phyloP scores from a whole-genome alignment of 352 stramenopile genomes.

The Phytophthora boehmeriae region DNA sequence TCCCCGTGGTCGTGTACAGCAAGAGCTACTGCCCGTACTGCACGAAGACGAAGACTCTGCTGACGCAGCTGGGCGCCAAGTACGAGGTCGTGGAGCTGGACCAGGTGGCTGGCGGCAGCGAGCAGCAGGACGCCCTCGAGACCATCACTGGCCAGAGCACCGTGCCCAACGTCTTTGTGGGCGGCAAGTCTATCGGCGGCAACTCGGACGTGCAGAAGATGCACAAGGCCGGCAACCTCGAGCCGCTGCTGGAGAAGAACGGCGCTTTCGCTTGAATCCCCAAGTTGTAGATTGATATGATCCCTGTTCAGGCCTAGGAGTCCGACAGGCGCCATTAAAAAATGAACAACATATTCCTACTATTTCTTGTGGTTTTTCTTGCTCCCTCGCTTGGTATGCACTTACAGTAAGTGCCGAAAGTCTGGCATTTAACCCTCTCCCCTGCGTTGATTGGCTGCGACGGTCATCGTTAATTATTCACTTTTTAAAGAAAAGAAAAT shows the following conservation, averaged over 20 bases:
- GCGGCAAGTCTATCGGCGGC: conserved; percentile 93
- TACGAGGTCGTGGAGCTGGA: conserved; percentile 74
- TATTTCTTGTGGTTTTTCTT: too few species aligned
- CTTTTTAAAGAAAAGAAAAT: too few species aligned
- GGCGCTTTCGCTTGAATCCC: conserved; percentile 42
- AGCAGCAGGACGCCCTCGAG: conserved; percentile 65
- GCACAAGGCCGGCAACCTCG: conserved; percentile 87
- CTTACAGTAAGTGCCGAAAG: too few species aligned
- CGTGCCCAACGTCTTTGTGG: conserved; percentile 98
- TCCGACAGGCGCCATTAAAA: conserved; percentile 5
- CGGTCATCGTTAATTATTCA: conserved; percentile 1
- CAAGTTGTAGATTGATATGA: conserved; percentile 17
- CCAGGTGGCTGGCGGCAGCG: conserved; percentile 49
- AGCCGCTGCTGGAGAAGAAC: conserved; percentile 85
- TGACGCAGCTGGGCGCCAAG: conserved; percentile 55
- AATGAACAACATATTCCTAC: conserved; percentile 12
- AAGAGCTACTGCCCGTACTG: conserved; percentile 97
- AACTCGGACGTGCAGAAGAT: conserved; percentile 94
- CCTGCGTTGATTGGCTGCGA: background rate
- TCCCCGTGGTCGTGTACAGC: conserved; percentile 87
- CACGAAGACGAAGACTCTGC: conserved; percentile 68
- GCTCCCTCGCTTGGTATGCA: too few species aligned
- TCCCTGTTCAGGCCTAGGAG: background rate
- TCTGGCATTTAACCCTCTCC: background rate
- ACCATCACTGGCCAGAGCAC: conserved; percentile 90